These are phyloP conservation scores for Pyrus hybrid DNA, from an alignment of 331 rosid species.

Conservation along the genomic window DNA sequence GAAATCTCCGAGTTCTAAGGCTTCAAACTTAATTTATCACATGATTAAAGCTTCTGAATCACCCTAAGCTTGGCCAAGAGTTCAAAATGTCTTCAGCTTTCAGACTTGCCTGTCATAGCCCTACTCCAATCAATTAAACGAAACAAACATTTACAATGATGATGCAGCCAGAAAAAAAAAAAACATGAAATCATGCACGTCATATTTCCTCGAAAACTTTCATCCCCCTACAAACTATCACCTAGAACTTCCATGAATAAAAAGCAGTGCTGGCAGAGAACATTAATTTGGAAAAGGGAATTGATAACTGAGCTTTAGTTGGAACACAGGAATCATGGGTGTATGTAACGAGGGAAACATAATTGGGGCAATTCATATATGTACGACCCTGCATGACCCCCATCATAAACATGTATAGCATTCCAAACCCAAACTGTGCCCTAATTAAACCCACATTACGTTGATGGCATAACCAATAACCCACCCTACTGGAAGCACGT, in stretches of 20 bases:
- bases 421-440: background rate
- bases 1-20: too few relatives aligned
- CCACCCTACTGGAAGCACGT: background rate
- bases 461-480: background rate
- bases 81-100: conserved; percentile 89
- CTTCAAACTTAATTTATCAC: too few relatives aligned
- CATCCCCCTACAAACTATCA: conserved; percentile 10
- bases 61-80: conserved; percentile 95
- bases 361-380: too few relatives aligned
- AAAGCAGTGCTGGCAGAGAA: background rate
- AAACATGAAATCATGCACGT: background rate
- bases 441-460: background rate
- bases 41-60: conserved; percentile 45
- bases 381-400: too few relatives aligned
- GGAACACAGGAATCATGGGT: too few relatives aligned
- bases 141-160: too few relatives aligned
- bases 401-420: background rate
- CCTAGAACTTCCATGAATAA: too few relatives aligned
- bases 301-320: too few relatives aligned
- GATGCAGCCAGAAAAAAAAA: too few relatives aligned
- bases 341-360: too few relatives aligned
- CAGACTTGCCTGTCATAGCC: conserved; percentile 94
- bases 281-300: too few relatives aligned
- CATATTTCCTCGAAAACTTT: background rate
- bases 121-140: conserved; percentile 84